phyloP scores from a whole-genome alignment of 164 flowering plant species.

The Tetrastigma voinierianum region DNA sequence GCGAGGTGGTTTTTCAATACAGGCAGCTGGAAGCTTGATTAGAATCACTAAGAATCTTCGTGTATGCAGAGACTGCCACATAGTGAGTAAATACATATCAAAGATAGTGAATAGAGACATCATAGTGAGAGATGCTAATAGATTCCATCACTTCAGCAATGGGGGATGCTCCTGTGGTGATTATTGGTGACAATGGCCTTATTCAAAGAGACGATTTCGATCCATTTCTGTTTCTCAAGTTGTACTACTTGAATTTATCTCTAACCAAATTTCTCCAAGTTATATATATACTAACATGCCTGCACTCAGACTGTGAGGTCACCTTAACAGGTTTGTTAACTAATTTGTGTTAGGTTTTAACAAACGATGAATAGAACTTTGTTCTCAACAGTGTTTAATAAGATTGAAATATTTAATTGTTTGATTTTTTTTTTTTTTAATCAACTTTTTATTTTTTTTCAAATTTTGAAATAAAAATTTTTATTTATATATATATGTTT shows the following conservation, averaged over 20 bases:
- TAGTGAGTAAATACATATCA: conserved; percentile 39
- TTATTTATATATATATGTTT: no score
- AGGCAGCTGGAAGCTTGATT: conserved; percentile 44
- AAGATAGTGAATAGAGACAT: conserved; percentile 35
- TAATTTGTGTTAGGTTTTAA: no score
- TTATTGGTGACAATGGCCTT: conserved; percentile 30
- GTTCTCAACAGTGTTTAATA: no score
- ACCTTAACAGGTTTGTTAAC: no score
- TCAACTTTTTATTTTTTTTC: no score
- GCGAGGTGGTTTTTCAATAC: conserved; percentile 33
- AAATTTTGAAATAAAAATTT: no score
- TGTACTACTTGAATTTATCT: not conserved
- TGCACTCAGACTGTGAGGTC: no score
- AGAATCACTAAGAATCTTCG: conserved; percentile 42
- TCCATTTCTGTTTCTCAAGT: not conserved
- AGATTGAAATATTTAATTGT: no score
- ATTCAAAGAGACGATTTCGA: not conserved
- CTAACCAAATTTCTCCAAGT: not conserved
- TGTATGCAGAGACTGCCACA: conserved; percentile 44
- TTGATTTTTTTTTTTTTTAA: no score
- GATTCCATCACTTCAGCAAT: conserved; percentile 39
- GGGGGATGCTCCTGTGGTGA: conserved; percentile 48
- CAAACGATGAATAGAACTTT: no score
- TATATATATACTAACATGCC: no score
- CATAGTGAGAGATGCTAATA: conserved; percentile 41